Conservation (phyloP, 176 grass and related monocot genomes). For the Avena eriantha region DNA sequence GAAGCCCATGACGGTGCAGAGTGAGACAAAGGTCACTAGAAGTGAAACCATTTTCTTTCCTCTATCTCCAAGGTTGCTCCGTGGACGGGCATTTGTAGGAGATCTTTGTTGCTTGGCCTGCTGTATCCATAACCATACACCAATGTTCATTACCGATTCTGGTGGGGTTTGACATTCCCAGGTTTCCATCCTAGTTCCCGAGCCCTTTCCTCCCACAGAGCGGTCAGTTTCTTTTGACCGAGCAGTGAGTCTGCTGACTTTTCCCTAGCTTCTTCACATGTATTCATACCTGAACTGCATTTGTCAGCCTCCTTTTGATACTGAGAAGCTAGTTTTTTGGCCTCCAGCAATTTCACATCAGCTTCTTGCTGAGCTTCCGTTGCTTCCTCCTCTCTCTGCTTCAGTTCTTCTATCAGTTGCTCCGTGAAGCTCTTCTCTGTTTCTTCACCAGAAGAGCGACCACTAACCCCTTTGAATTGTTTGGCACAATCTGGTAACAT, state of each 20-base stretch:
- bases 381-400: constrained; percentile 82
- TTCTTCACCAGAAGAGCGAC: constrained; percentile 65
- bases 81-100: constrained; percentile 5
- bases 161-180: constrained; percentile 32
- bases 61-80: background rate
- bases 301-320: constrained; percentile 99
- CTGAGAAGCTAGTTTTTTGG: constrained; percentile 91
- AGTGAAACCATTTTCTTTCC: background rate
- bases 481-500: constrained; percentile 74
- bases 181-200: constrained; percentile 77
- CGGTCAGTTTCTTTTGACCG: constrained; percentile 74
- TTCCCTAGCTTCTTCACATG: constrained; percentile 93
- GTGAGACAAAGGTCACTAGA: background rate
- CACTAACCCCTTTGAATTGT: constrained; percentile 50
- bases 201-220: constrained; percentile 82
- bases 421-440: constrained; percentile 89
- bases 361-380: constrained; percentile 72
- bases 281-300: constrained; percentile 97
- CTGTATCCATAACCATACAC: background rate
- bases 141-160: background rate
- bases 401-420: constrained; percentile 83
- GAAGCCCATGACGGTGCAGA: background rate
- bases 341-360: constrained; percentile 82
- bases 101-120: constrained; percentile 2
- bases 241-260: constrained; percentile 64